phyloP scores from a whole-genome alignment of 2,329 filamentous ascomycete genomes.

The Penicillium sp. region DNA sequence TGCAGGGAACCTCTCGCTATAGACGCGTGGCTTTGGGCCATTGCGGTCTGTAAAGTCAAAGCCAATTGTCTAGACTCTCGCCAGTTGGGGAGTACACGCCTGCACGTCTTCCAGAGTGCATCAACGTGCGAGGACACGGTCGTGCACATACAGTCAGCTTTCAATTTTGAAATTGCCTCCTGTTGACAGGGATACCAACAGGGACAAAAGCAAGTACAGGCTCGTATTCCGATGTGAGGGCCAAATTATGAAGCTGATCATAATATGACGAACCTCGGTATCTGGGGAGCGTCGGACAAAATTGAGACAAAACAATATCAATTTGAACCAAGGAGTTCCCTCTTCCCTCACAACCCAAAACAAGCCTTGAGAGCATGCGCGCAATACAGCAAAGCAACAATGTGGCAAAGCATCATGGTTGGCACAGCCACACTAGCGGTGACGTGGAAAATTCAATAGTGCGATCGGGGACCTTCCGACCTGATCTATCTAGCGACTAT shows the following conservation, averaged over 20 bases:
- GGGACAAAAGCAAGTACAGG: background rate
- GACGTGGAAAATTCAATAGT: slow-evolving; percentile 2
- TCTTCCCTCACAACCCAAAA: background rate
- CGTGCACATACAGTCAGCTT: background rate
- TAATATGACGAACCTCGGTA: background rate
- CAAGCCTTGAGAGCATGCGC: background rate
- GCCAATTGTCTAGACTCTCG: background rate
- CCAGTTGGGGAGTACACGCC: background rate
- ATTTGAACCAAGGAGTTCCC: background rate
- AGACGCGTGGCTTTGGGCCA: background rate
- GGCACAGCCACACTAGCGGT: background rate
- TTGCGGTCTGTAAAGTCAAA: background rate
- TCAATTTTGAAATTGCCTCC: background rate
- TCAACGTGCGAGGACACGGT: background rate
- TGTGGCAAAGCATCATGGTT: background rate
- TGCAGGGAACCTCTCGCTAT: background rate
- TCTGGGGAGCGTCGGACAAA: background rate
- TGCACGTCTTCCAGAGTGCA: background rate
- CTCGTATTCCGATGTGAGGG: background rate
- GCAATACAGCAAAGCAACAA: background rate
- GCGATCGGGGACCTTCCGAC: background rate
- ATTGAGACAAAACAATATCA: background rate
- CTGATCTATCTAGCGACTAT: background rate
- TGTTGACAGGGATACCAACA: background rate
- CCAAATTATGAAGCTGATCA: background rate